Percentiles rank a stretch among this genome's conserved stretches.
phyloP scores from a whole-genome alignment of 2,329 filamentous ascomycete species.

The Byssochlamys sp. region DNA sequence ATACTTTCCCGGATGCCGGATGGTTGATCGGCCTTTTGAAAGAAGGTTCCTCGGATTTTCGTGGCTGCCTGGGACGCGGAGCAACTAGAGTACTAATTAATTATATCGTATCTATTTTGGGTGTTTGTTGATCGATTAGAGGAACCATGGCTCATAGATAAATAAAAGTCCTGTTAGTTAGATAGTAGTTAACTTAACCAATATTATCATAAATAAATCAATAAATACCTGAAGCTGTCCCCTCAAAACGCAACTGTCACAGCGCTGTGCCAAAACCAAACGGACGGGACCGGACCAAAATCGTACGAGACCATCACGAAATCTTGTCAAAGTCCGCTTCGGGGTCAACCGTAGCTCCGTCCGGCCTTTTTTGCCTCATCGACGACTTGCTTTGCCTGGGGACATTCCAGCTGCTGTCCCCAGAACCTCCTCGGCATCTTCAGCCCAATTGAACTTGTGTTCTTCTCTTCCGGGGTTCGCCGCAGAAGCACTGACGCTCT shows the following conservation, averaged over 20 bases:
- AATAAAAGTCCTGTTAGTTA: too few species aligned
- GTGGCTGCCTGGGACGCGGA: too few species aligned
- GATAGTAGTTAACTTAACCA: too few species aligned
- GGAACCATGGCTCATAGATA: too few species aligned
- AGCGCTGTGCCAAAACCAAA: background rate
- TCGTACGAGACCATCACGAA: background rate
- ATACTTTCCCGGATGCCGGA: background rate
- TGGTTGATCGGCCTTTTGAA: background rate
- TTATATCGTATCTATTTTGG: too few species aligned
- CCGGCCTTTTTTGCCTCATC: background rate
- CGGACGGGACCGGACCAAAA: background rate
- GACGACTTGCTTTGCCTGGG: background rate
- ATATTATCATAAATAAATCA: background rate
- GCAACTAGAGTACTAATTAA: too few species aligned
- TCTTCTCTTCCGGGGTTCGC: background rate
- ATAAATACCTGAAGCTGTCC: background rate
- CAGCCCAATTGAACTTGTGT: background rate
- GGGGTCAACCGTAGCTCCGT: background rate
- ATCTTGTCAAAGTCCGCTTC: background rate
- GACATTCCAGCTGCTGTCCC: background rate
- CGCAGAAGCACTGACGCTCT: constrained; percentile 8
- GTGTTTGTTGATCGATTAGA: too few species aligned
- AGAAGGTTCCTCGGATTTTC: too few species aligned
- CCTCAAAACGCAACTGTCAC: background rate
- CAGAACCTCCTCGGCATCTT: background rate